These are phyloP conservation scores for Solanum gandarillasii DNA, from an alignment of 257 asterid genomes.

Conservation along the genomic window DNA sequence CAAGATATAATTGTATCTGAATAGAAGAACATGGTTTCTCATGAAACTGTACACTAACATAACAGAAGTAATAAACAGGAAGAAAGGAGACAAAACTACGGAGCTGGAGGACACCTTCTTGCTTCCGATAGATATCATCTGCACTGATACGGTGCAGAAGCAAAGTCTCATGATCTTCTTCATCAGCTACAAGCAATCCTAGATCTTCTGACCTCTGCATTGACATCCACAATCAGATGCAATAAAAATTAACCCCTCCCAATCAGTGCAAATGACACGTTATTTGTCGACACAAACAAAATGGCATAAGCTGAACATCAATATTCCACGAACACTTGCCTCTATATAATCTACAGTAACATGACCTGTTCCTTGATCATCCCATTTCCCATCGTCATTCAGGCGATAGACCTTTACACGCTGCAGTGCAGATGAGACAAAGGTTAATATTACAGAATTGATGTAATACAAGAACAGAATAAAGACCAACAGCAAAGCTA, in stretches of 20 bases:
- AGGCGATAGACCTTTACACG: conserved; percentile 95
- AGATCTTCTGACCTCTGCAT: conserved; percentile 81
- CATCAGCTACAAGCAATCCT: conserved; percentile 72
- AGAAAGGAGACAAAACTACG: neutral
- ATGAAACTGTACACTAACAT: neutral
- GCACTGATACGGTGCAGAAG: conserved; percentile 76
- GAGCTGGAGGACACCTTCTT: conserved; percentile 55
- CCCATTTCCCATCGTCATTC: conserved; percentile 96
- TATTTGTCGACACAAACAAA: neutral
- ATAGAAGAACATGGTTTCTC: neutral
- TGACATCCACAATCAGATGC: conserved; percentile 9
- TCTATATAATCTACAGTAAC: conserved; percentile 79
- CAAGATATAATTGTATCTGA: conserved; percentile 94
- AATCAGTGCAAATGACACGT: neutral
- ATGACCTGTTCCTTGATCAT: conserved; percentile 99
- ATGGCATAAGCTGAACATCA: neutral
- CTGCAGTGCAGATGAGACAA: conserved; percentile 25
- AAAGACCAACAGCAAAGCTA: neutral
- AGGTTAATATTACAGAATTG: neutral
- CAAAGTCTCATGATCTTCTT: conserved; percentile 77
- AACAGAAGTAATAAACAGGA: neutral
- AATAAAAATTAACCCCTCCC: neutral
- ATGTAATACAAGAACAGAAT: neutral
- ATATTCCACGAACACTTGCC: conserved; percentile 26
- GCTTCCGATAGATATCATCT: conserved; percentile 89